Conservation (phyloP, 2,329 filamentous ascomycete species). For the Colletotrichum sp. region DNA sequence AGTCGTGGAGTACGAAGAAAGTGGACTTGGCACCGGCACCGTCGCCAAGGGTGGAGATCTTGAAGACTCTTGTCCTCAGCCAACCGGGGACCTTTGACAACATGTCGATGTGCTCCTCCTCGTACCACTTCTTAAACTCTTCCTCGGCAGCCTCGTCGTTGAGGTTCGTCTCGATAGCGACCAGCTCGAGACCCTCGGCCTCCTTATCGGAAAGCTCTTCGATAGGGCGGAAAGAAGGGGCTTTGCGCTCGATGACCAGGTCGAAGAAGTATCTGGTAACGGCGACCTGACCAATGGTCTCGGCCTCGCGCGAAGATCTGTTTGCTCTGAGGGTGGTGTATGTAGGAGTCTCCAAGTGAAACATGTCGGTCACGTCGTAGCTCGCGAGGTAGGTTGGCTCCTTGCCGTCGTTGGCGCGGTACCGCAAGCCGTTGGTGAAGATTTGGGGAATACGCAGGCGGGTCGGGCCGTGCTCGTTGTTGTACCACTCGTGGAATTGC, state of each 20-base stretch:
- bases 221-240: conserved; percentile 60
- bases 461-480: conserved; percentile 87
- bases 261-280: conserved; percentile 77
- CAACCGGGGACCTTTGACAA: conserved; percentile 78
- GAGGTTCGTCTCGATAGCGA: conserved; percentile 65
- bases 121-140: conserved; percentile 70
- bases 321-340: conserved; percentile 71
- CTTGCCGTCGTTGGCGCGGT: conserved; percentile 67
- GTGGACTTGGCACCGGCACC: conserved; percentile 46
- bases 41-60: conserved; percentile 67
- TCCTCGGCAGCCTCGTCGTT: conserved; percentile 54
- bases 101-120: conserved; percentile 75
- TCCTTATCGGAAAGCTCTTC: conserved; percentile 65
- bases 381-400: conserved; percentile 76
- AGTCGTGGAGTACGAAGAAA: conserved; percentile 75
- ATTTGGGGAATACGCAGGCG: conserved; percentile 78
- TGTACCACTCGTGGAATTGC: conserved; percentile 92
- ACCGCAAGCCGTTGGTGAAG: conserved; percentile 78
- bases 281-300: conserved; percentile 59
- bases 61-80: conserved; percentile 74
- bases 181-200: conserved; percentile 62
- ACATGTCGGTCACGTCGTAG: conserved; percentile 82
- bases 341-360: conserved; percentile 68
- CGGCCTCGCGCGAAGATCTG: conserved; percentile 57
- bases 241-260: conserved; percentile 59